Conservation (phyloP, 2,329 filamentous ascomycete genomes). For the Chalaropsis ovoidea region DNA sequence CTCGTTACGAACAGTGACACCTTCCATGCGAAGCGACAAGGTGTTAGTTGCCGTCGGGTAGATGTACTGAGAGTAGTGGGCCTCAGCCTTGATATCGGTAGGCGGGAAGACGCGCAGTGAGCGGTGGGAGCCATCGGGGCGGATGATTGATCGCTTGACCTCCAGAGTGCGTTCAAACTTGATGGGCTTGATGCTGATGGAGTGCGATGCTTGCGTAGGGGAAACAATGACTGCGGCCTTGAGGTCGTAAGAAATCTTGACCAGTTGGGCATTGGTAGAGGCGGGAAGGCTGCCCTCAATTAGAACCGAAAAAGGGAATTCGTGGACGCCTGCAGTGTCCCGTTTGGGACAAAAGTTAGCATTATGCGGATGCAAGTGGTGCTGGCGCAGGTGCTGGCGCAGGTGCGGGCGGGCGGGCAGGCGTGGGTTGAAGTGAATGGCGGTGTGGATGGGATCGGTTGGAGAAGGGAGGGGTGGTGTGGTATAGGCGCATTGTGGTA, state of each 20-base stretch:
- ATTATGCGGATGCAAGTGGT: conserved; percentile 24
- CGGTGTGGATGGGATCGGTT: conserved; percentile 8
- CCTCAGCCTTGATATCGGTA: conserved; percentile 80
- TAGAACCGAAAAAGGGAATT: conserved; percentile 81
- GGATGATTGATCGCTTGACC: conserved; percentile 65
- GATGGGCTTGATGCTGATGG: conserved; percentile 35
- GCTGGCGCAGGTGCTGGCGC: too few species aligned
- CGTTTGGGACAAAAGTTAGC: conserved; percentile 25
- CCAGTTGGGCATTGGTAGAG: conserved; percentile 62
- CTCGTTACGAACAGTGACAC: conserved; percentile 62
- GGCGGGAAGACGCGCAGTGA: conserved; percentile 92
- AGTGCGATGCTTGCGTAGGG: conserved; percentile 46
- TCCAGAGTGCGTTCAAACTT: conserved; percentile 58
- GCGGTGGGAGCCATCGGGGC: conserved; percentile 70
- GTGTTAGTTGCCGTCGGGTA: conserved; percentile 77
- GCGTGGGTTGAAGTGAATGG: conserved; percentile 18
- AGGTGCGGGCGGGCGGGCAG: too few species aligned
- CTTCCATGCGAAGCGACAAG: conserved; percentile 70
- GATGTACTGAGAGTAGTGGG: conserved; percentile 71
- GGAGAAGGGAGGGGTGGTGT: conserved; percentile 3
- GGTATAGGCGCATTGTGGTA: neutral
- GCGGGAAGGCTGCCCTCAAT: conserved; percentile 79
- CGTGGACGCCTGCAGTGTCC: conserved; percentile 47
- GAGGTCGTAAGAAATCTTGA: conserved; percentile 69
- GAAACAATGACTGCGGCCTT: conserved; percentile 54